Evolutionary conservation across 2,329 filamentous ascomycete genomes (phyloP).

Genomic region (Aureobasidium uvarum): DNA sequence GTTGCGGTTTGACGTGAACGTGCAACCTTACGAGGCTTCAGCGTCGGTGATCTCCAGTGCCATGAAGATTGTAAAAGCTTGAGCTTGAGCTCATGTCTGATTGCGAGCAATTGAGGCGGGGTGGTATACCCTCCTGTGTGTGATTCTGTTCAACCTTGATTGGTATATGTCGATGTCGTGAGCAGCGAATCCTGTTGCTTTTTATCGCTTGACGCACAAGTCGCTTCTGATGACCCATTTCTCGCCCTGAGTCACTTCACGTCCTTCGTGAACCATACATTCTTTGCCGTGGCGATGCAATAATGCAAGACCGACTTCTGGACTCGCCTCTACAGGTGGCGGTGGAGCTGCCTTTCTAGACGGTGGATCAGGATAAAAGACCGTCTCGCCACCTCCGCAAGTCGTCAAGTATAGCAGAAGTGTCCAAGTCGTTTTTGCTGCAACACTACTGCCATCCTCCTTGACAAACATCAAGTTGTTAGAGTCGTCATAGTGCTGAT

Average conservation of each 20-base stretch:
- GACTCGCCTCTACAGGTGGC: constrained; percentile 67
- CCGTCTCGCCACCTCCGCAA: constrained; percentile 82
- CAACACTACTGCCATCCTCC: constrained; percentile 43
- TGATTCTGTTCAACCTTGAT: no score
- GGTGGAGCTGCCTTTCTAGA: constrained; percentile 40
- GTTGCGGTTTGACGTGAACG: no score
- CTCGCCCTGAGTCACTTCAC: constrained; percentile 73
- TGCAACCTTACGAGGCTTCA: no score
- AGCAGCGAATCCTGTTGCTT: no score
- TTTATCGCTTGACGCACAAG: constrained; percentile 64
- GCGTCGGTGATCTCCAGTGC: no score
- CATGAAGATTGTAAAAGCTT: no score
- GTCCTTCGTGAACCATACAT: constrained; percentile 85
- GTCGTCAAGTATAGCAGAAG: constrained; percentile 83
- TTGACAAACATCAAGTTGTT: constrained; percentile 65
- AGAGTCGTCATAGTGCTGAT: constrained; percentile 89
- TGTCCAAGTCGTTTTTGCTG: constrained; percentile 83
- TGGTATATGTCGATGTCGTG: no score
- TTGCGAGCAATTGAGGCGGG: no score
- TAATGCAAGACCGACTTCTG: constrained; percentile 81
- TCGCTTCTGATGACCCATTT: constrained; percentile 92
- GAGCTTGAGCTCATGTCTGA: no score
- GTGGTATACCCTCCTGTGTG: no score
- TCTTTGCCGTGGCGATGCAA: constrained; percentile 86
- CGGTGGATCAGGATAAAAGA: constrained; percentile 73